Conservation (phyloP, 768 basidiomycete genomes). For the Lactarius vividus region DNA sequence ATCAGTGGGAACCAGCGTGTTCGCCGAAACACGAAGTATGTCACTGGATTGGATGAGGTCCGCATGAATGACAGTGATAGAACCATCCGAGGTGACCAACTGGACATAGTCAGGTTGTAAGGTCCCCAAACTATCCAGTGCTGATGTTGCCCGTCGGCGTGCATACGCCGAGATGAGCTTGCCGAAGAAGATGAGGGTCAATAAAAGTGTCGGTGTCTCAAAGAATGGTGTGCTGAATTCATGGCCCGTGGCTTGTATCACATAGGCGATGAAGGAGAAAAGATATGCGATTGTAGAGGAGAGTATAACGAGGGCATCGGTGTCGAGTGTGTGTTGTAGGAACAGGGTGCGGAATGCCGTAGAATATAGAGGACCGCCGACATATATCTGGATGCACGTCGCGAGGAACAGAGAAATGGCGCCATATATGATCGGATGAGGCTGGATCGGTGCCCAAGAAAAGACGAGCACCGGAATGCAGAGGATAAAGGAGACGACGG, state of each 20-base stretch:
- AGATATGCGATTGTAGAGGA: conserved; percentile 42
- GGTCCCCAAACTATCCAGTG: conserved; percentile 36
- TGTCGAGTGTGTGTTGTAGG: conserved; percentile 39
- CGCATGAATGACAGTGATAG: conserved; percentile 29
- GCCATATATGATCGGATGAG: conserved; percentile 36
- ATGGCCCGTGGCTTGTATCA: conserved; percentile 34
- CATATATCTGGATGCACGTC: conserved; percentile 38
- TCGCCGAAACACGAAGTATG: conserved; percentile 36
- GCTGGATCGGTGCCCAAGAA: conserved; percentile 42
- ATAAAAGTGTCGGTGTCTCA: conserved; percentile 43
- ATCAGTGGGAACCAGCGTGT: conserved; percentile 40
- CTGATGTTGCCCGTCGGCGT: conserved; percentile 36
- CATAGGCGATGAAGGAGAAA: conserved; percentile 42
- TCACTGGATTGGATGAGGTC: conserved; percentile 40
- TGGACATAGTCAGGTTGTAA: conserved; percentile 36
- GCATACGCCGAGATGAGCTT: conserved; percentile 39
- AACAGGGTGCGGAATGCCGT: conserved; percentile 38
- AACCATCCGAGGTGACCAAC: conserved; percentile 32
- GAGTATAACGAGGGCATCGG: conserved; percentile 40
- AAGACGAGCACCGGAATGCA: conserved; percentile 43
- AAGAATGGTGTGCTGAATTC: conserved; percentile 39
- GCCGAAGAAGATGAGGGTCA: conserved; percentile 44
- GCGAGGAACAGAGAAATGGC: conserved; percentile 40
- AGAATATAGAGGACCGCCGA: conserved; percentile 40
- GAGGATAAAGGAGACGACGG: conserved; percentile 34